Base-by-base conservation (phyloP, 371 early-diverging fungal species). In the Nematocida major region DNA sequence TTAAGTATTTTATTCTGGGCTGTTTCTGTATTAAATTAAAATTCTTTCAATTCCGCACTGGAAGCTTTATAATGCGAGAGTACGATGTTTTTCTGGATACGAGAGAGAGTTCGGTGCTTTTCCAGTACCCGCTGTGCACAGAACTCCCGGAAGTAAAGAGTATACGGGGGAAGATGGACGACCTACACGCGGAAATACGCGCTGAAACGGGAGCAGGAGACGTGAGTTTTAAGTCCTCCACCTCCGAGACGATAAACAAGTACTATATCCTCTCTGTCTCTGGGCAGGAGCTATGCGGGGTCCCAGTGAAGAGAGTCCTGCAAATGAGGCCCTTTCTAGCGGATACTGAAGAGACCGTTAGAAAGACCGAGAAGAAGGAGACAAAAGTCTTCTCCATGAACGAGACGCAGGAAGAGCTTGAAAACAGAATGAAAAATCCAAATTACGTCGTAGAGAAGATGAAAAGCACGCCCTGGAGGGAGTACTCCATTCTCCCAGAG, bases 371-470 rank as follows among this genome's bases (percentile, higher is more conserved):
- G 26, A 59, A 53, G 28, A 70, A 70, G 42, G 70, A 70, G 47
- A 45, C 43, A 7, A 48, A 54, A 59, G 51, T 49, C 13, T 70
- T 65, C 42, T 30, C 70, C 7, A 24, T 70, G 18, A 63, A 50
- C 30, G 70, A 70, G 43, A 30, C 70, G 1, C 70, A 70, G 38
- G 65, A 70, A 47, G 70, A 70, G 22, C 28, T 70, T 5, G 63
- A 62, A 28, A 61, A 63, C 45, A 61, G 66, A 73, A 50, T 45
- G 36, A 73, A 61, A 39, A 63, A 61, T 22, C 76, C 76, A 3
- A 73, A 73, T 40, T 62, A 73, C 51, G 42, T 73, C 3, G 43
- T 73, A n/a, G 62, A 61, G 4, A 61, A 48, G 30, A n/a, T 63
- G 22, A 36, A 48, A 9, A 73, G 63, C 50, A 59, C 47, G 7